These are phyloP conservation scores for Nyssa sinensis DNA, from an alignment of 148 eudicot species.

Conservation along the genomic window DNA sequence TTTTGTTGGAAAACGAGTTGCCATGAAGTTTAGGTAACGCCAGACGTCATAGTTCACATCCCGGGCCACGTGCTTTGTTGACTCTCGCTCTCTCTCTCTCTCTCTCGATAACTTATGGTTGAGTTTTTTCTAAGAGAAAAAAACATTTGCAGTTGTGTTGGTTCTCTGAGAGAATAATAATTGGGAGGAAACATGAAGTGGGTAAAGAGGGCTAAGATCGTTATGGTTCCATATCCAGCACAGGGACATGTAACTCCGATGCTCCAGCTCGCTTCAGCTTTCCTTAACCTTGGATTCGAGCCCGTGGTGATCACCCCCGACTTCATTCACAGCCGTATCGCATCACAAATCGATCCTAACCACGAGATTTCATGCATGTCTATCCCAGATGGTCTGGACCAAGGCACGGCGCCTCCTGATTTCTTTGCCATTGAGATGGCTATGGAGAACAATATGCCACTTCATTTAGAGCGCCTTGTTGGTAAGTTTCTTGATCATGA, in stretches of 20 bases:
- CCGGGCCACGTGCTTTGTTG: neutral
- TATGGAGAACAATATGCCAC: slow-evolving; percentile 46
- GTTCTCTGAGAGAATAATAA: no score
- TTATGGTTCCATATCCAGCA: slow-evolving; percentile 54
- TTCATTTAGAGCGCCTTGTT: slow-evolving; percentile 24
- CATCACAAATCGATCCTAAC: slow-evolving; percentile 3
- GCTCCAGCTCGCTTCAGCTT: slow-evolving; percentile 34
- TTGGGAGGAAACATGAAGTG: neutral
- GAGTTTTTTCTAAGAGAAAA: neutral
- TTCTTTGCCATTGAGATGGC: slow-evolving; percentile 44
- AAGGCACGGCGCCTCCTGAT: slow-evolving; percentile 27
- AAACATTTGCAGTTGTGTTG: no score
- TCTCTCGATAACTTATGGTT: no score
- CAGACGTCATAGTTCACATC: no score
- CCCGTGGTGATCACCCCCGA: slow-evolving; percentile 37
- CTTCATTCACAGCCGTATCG: slow-evolving; percentile 39
- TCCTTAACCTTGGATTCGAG: slow-evolving; percentile 18
- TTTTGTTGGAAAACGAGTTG: no score
- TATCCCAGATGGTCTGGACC: slow-evolving; percentile 34
- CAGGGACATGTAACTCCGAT: slow-evolving; percentile 58
- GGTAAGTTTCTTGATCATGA: neutral
- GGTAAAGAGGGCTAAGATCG: slow-evolving; percentile 11
- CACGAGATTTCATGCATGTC: slow-evolving; percentile 19
- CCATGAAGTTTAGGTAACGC: neutral
- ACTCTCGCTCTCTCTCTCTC: neutral